These are phyloP conservation scores for Phlebiopsis flavidoalba DNA, from an alignment of 768 basidiomycete genomes.

Conservation along the genomic window DNA sequence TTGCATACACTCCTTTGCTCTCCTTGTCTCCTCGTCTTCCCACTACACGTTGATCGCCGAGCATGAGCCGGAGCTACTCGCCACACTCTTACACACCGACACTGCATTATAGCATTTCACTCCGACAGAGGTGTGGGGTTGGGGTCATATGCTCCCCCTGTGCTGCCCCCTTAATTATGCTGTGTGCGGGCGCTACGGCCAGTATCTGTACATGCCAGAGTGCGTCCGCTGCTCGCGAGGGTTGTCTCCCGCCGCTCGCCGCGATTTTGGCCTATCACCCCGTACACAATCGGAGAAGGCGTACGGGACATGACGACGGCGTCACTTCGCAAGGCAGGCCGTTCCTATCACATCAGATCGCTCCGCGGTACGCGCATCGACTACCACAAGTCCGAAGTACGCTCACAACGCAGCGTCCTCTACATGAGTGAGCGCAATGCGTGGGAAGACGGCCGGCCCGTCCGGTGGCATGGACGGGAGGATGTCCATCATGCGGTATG, in stretches of 20 bases:
- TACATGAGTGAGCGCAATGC: neutral
- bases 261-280: neutral
- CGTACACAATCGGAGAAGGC: neutral
- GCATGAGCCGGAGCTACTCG: neutral
- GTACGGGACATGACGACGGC: neutral
- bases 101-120: neutral
- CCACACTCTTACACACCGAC: neutral
- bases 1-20: neutral
- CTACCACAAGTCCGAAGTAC: neutral
- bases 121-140: neutral
- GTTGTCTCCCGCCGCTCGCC: neutral
- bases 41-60: neutral
- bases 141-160: neutral
- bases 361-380: neutral
- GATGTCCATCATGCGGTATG: neutral
- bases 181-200: neutral
- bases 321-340: neutral
- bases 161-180: too few species aligned
- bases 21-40: neutral
- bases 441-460: neutral
- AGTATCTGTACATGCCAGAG: neutral
- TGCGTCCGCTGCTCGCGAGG: conserved; percentile 4
- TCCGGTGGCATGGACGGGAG: neutral
- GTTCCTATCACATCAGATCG: neutral
- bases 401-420: neutral